Evolutionary conservation across 257 asterid genomes (phyloP).

Genomic region (Forsythia viridissima): DNA sequence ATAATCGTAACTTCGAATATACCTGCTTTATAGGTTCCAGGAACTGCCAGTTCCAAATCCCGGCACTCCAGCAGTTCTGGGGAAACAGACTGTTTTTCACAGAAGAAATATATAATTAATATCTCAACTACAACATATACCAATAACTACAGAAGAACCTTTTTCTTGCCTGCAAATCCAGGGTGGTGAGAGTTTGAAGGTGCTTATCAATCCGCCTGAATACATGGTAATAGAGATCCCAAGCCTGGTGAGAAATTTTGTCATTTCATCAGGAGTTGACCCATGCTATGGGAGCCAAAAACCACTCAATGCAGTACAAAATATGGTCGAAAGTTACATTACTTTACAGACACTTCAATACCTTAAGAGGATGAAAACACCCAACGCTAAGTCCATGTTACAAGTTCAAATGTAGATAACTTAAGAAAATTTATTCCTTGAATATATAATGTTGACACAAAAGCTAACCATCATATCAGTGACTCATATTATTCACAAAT

Average conservation of each 20-base stretch:
- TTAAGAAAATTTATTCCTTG: not conserved
- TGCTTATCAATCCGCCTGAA: conserved; percentile 95
- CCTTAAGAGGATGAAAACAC: not conserved
- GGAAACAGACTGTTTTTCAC: conserved; percentile 75
- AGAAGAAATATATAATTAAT: conserved; percentile 25
- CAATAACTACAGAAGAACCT: conserved; percentile 18
- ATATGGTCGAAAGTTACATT: not conserved
- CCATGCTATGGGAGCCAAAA: not conserved
- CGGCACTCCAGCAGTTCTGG: conserved; percentile 93
- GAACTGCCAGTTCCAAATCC: conserved; percentile 90
- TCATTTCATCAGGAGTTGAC: conserved; percentile 18
- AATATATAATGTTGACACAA: not conserved
- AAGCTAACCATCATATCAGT: not conserved
- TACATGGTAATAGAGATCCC: conserved; percentile 98
- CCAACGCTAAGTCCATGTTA: not conserved
- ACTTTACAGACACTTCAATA: not conserved
- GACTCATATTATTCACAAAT: not conserved
- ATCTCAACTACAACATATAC: conserved; percentile 16
- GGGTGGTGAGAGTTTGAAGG: conserved; percentile 90
- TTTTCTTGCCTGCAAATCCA: conserved; percentile 87
- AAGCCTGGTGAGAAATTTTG: conserved; percentile 58
- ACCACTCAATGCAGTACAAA: conserved; percentile 2
- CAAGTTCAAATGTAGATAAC: conserved; percentile 2
- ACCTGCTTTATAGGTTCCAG: conserved; percentile 99
- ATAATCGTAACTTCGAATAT: conserved; percentile 11